phyloP scores from a whole-genome alignment of 2,329 filamentous ascomycete species.

The Diaporthe citri region DNA sequence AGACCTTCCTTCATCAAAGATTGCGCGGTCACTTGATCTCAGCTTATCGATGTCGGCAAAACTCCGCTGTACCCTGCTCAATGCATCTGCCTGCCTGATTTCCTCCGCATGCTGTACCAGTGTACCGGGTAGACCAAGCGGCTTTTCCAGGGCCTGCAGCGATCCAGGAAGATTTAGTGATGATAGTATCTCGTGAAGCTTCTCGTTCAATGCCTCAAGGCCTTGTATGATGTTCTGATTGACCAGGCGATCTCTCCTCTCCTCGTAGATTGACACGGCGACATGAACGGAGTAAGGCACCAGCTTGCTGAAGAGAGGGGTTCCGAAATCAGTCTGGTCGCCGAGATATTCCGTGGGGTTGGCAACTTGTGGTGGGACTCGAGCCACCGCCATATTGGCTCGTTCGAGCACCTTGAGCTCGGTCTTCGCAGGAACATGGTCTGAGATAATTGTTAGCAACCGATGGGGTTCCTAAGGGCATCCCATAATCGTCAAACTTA shows the following conservation, averaged over 20 bases:
- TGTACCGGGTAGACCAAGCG: conserved; percentile 86
- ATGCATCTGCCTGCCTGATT: conserved; percentile 88
- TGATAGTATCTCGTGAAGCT: conserved; percentile 82
- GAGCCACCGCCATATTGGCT: conserved; percentile 87
- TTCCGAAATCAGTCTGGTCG: conserved; percentile 83
- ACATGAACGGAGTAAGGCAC: conserved; percentile 97
- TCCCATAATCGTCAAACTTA: conserved; percentile 53
- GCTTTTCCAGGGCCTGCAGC: conserved; percentile 93
- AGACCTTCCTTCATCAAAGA: conserved; percentile 87
- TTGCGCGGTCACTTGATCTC: conserved; percentile 80
- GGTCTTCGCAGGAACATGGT: conserved; percentile 86
- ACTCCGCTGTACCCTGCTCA: conserved; percentile 80
- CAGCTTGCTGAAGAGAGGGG: conserved; percentile 87
- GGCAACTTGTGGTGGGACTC: conserved; percentile 84
- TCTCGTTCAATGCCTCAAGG: conserved; percentile 83
- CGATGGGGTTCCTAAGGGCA: no score
- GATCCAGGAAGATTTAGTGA: conserved; percentile 92
- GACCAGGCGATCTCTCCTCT: conserved; percentile 89
- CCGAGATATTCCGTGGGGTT: conserved; percentile 85
- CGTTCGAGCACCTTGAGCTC: conserved; percentile 88
- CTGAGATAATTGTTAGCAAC: conserved; percentile 54
- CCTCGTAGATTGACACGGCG: conserved; percentile 94
- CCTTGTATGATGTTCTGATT: conserved; percentile 89
- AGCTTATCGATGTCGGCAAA: conserved; percentile 92
- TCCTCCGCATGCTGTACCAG: conserved; percentile 93